Conservation (phyloP, 2,329 filamentous ascomycete species). For the Ramularia collo-cygni region DNA sequence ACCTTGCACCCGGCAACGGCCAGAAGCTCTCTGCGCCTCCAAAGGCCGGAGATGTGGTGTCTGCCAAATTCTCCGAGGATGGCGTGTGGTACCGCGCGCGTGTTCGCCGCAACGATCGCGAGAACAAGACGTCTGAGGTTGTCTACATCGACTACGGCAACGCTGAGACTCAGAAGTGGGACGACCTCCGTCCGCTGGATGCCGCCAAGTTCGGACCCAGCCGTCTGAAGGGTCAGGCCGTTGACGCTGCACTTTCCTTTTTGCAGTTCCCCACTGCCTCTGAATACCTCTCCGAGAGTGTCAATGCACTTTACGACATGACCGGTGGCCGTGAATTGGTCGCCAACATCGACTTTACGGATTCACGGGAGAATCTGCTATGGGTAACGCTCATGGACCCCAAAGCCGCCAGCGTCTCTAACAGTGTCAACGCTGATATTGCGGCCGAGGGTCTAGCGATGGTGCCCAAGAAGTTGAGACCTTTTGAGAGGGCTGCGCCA, state of each 20-base stretch:
- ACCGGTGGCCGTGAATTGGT: constrained; percentile 69
- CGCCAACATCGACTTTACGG: constrained; percentile 81
- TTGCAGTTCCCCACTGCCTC: constrained; percentile 75
- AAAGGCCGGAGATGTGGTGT: constrained; percentile 85
- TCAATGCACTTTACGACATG: constrained; percentile 65
- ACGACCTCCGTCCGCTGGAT: constrained; percentile 70
- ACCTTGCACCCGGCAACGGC: constrained; percentile 75
- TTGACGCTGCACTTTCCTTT: constrained; percentile 80
- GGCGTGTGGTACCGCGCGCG: constrained; percentile 91
- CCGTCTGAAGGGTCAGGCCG: constrained; percentile 79
- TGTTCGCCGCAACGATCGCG: constrained; percentile 85
- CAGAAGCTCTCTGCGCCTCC: constrained; percentile 64
- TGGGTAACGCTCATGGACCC: constrained; percentile 86
- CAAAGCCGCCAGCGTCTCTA: constrained; percentile 53
- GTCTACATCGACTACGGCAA: constrained; percentile 97
- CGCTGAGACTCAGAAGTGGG: constrained; percentile 81
- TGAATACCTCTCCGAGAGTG: constrained; percentile 78
- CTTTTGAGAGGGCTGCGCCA: constrained; percentile 75
- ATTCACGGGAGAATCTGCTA: constrained; percentile 64
- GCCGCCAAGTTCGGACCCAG: constrained; percentile 71
- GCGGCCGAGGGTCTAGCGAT: constrained; percentile 78
- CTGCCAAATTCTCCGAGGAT: constrained; percentile 84
- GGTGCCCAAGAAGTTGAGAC: constrained; percentile 85
- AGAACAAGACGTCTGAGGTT: constrained; percentile 81
- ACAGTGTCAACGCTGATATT: constrained; percentile 86